Evolutionary conservation across 2,329 filamentous ascomycete species (phyloP).

Genomic region (Celoporthe dispersa): DNA sequence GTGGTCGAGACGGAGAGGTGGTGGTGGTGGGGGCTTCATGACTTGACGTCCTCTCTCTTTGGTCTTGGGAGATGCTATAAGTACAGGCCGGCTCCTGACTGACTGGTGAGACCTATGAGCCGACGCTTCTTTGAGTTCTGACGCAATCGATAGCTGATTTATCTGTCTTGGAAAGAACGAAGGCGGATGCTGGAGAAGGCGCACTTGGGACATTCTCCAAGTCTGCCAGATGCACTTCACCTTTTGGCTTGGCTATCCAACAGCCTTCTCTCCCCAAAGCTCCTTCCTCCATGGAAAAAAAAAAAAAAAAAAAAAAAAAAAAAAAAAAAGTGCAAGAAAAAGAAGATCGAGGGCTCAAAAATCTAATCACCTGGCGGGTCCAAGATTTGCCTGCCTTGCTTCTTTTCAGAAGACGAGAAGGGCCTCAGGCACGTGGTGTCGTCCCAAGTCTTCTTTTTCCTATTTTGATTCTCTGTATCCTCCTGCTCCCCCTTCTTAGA

Average conservation of each 20-base stretch:
- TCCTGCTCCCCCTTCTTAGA: too few species aligned
- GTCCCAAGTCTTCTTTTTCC: too few species aligned
- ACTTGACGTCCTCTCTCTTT: not conserved
- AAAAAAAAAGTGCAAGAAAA: not conserved
- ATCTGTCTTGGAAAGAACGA: not conserved
- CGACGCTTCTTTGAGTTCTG: not conserved
- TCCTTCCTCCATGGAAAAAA: not conserved
- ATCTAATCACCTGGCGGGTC: too few species aligned
- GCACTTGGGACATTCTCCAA: not conserved
- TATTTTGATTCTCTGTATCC: too few species aligned
- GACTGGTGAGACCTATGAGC: not conserved
- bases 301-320: not conserved
- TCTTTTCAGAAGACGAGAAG: too few species aligned
- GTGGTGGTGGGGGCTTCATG: not conserved
- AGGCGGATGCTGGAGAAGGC: not conserved
- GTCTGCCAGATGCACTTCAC: not conserved
- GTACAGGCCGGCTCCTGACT: not conserved
- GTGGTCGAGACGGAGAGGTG: not conserved
- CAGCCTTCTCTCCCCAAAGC: not conserved
- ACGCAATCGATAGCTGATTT: not conserved
- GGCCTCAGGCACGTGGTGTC: too few species aligned
- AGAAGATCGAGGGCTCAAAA: not conserved
- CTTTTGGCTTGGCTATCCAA: not conserved
- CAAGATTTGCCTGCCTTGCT: too few species aligned
- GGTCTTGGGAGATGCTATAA: not conserved